phyloP scores from a whole-genome alignment of 2,329 filamentous ascomycete species.

The Aureobasidium zeae region DNA sequence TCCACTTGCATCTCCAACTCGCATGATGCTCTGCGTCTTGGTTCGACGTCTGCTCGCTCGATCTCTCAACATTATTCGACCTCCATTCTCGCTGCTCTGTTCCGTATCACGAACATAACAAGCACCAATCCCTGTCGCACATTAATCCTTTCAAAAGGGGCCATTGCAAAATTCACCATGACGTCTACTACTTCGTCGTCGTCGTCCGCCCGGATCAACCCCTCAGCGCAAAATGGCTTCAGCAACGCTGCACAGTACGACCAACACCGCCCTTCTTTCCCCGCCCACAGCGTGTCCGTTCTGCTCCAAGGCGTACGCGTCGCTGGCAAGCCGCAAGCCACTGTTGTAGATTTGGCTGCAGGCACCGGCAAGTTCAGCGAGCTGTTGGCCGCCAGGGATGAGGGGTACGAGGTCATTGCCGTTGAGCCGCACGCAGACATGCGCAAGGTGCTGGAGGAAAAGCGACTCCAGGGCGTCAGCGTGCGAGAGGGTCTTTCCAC shows the following conservation, averaged over 20 bases:
- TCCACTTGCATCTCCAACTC: too few species aligned
- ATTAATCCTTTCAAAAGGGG: conserved; percentile 9
- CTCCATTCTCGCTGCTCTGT: neutral
- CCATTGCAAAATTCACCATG: conserved; percentile 1
- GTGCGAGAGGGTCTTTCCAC: conserved; percentile 51
- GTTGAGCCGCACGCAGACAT: conserved; percentile 60
- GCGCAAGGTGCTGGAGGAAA: conserved; percentile 51
- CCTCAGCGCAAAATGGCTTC: conserved; percentile 46
- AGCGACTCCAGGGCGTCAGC: conserved; percentile 47
- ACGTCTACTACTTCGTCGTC: conserved; percentile 12
- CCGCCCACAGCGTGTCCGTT: conserved; percentile 46
- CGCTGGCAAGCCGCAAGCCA: conserved; percentile 35
- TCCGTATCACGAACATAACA: neutral
- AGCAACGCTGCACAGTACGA: conserved; percentile 57
- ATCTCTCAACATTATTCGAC: conserved; percentile 6
- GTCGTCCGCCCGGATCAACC: conserved; percentile 18
- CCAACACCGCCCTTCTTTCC: conserved; percentile 58
- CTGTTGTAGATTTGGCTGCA: conserved; percentile 55
- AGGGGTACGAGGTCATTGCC: conserved; percentile 52
- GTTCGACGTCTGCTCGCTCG: conserved; percentile 8
- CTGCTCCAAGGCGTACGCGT: conserved; percentile 51
- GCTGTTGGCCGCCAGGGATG: conserved; percentile 48
- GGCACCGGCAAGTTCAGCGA: conserved; percentile 66
- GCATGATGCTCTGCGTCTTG: conserved; percentile 7
- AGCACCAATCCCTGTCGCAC: neutral